Evolutionary conservation across 23 red algal genomes (phyloP).

Genomic region (Gracilariopsis chorda): DNA sequence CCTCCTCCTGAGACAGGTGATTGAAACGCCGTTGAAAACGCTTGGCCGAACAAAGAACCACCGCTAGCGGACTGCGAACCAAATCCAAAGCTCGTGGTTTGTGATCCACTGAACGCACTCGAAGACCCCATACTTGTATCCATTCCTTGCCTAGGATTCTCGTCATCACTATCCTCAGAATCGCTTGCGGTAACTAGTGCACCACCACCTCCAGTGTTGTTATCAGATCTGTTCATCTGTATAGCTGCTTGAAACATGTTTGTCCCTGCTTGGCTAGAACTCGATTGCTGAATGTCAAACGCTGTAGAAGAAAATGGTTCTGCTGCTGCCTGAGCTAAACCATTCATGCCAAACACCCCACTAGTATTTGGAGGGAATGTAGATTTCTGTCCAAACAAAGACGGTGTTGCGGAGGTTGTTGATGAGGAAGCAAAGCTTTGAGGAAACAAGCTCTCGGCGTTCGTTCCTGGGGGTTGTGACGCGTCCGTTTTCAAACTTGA

Average conservation of each 20-base stretch:
- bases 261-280: background rate
- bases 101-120: too few relatives aligned
- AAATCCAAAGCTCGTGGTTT: background rate
- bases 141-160: slow-evolving; percentile 15
- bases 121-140: background rate
- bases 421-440: too few relatives aligned
- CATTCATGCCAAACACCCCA: background rate
- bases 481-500: too few relatives aligned
- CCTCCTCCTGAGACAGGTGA: background rate
- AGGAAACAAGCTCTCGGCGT: too few relatives aligned
- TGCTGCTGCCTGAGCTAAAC: background rate
- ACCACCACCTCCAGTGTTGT: background rate
- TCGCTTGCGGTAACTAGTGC: slow-evolving; percentile 1
- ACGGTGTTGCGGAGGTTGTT: too few relatives aligned
- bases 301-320: background rate
- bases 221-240: slow-evolving; percentile 10
- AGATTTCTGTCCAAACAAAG: background rate
- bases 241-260: background rate
- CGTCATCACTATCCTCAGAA: slow-evolving; percentile 6
- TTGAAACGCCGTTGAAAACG: background rate
- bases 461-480: too few relatives aligned
- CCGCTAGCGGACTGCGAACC: background rate
- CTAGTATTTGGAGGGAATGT: too few relatives aligned
- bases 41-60: slow-evolving; percentile 13
- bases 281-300: background rate